phyloP scores from a whole-genome alignment of 495 filamentous ascomycete genomes.

The Entonaema liquescens region DNA sequence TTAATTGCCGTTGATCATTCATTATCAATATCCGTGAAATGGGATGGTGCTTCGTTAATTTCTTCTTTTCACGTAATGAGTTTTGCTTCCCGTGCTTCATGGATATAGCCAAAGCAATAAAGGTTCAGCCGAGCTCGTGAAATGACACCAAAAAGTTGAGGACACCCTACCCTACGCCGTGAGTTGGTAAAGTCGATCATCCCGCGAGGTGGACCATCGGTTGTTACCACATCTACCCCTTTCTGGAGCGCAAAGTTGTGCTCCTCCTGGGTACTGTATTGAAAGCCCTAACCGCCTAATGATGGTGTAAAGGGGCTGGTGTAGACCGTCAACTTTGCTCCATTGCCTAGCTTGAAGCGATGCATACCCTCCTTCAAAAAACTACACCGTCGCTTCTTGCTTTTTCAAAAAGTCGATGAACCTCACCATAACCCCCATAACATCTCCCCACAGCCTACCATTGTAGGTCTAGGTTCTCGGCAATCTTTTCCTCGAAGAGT shows the following conservation, averaged over 20 bases:
- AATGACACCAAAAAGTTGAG: background rate
- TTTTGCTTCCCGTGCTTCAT: background rate
- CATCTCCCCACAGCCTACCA: background rate
- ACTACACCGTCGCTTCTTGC: background rate
- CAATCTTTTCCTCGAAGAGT: background rate
- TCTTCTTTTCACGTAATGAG: background rate
- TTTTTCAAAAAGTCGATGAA: background rate
- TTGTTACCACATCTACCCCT: background rate
- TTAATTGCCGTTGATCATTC: background rate
- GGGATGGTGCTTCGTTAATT: background rate
- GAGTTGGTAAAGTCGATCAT: background rate
- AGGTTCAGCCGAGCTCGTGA: background rate
- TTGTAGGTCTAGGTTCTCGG: background rate
- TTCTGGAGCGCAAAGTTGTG: background rate
- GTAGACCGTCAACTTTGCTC: background rate
- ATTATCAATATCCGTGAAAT: background rate
- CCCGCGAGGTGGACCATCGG: background rate
- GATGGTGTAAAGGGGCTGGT: background rate
- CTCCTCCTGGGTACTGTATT: background rate
- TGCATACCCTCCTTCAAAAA: background rate
- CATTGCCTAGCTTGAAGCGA: background rate
- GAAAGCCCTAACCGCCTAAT: background rate
- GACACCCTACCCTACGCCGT: background rate
- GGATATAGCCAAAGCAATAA: background rate
- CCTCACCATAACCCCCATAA: background rate